Conservation (phyloP, 1,284 basidiomycete species). For the Dichomitus squalens region DNA sequence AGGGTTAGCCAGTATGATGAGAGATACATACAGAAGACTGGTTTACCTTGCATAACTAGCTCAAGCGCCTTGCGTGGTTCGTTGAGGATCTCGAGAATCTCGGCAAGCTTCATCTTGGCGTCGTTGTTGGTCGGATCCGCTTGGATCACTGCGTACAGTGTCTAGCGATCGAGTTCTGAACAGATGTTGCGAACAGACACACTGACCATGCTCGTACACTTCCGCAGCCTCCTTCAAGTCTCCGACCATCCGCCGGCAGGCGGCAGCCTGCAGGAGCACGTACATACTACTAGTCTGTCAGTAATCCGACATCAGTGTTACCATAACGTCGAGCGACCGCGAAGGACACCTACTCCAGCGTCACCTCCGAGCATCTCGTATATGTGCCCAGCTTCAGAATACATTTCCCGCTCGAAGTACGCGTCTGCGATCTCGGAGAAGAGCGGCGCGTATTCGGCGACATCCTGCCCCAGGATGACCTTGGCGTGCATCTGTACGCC, state of each 20-base stretch:
- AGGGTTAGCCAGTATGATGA: neutral
- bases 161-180: neutral
- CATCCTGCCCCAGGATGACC: conserved; percentile 70
- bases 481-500: conserved; percentile 70
- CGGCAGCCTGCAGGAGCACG: conserved; percentile 69
- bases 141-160: conserved; percentile 56
- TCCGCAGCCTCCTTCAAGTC: conserved; percentile 78
- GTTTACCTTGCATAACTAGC: conserved; percentile 81
- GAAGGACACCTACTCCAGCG: conserved; percentile 55
- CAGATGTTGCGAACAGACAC: neutral
- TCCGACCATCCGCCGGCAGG: conserved; percentile 74
- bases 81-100: conserved; percentile 83
- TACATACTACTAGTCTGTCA: conserved; percentile 68
- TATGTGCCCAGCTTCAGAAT: conserved; percentile 74
- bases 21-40: neutral
- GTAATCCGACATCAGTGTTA: neutral
- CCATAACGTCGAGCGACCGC: neutral
- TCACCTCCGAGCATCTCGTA: conserved; percentile 77
- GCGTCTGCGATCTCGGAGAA: conserved; percentile 87
- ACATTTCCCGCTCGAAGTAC: conserved; percentile 76
- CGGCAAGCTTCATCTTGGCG: conserved; percentile 86
- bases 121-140: conserved; percentile 78
- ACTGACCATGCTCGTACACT: conserved; percentile 79
- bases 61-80: conserved; percentile 84
- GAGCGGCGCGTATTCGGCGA: conserved; percentile 74